Conservation (phyloP, 2,329 filamentous ascomycete species). For the Fusarium sp. region DNA sequence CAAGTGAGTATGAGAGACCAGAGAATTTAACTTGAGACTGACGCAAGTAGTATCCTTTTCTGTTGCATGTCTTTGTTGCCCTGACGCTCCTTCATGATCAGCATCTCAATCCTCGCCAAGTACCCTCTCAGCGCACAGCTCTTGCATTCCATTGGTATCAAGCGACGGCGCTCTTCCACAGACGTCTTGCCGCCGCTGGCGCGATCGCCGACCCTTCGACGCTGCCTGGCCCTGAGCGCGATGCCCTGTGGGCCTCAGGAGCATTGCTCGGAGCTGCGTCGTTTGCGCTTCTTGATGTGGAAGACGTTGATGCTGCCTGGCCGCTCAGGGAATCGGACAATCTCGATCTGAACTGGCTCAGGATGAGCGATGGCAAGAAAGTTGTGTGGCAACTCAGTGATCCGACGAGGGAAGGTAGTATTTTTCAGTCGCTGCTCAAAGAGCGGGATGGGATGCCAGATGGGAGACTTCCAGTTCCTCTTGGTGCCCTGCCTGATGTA, state of each 20-base stretch:
- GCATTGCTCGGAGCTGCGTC: conserved; percentile 61
- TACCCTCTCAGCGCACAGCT: conserved; percentile 46
- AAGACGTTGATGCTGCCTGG: conserved; percentile 64
- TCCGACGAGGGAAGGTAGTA: conserved; percentile 61
- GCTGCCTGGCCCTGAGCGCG: conserved; percentile 56
- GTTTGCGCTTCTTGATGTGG: conserved; percentile 60
- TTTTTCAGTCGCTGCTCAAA: conserved; percentile 56
- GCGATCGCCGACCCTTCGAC: conserved; percentile 42
- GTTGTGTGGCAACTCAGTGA: conserved; percentile 66
- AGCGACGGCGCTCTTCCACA: conserved; percentile 62
- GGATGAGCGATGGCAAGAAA: conserved; percentile 68
- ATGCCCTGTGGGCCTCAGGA: conserved; percentile 63
- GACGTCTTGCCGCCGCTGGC: conserved; percentile 54
- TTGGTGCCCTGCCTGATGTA: conserved; percentile 49
- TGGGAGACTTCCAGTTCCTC: conserved; percentile 23
- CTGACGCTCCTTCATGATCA: conserved; percentile 68
- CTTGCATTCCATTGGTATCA: conserved; percentile 64
- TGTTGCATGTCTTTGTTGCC: conserved; percentile 67
- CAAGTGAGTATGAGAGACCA: conserved; percentile 47
- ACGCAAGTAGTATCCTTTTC: conserved; percentile 59
- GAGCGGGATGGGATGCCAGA: conserved; percentile 25
- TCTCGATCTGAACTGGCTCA: conserved; percentile 69
- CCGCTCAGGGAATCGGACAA: conserved; percentile 61
- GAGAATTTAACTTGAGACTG: background rate
- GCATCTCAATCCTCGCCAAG: conserved; percentile 50